A percentile compares a stretch with the other conserved stretches of the same genome.
phyloP scores from a whole-genome alignment of 2,329 filamentous ascomycete species.

The Paecilomyces sp. region DNA sequence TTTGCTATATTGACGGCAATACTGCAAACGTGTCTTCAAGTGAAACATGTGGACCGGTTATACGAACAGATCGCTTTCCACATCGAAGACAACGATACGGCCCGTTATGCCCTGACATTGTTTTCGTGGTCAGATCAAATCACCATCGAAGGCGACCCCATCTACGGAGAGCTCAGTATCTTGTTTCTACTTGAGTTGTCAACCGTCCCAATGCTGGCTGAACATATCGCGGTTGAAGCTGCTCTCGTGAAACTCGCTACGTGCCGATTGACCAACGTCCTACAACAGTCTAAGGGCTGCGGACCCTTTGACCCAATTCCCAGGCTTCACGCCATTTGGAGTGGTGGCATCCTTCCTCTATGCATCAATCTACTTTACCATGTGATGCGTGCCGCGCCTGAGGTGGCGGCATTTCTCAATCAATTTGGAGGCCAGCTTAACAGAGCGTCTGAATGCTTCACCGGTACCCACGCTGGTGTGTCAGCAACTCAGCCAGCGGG shows the following conservation, averaged over 20 bases:
- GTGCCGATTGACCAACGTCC: constrained; percentile 70
- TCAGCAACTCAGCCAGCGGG: constrained; percentile 40
- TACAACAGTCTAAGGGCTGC: constrained; percentile 60
- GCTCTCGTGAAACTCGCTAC: constrained; percentile 72
- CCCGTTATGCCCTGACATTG: constrained; percentile 75
- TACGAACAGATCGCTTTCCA: constrained; percentile 65
- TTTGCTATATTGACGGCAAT: constrained; percentile 82
- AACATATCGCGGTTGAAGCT: constrained; percentile 83
- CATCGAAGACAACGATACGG: constrained; percentile 57
- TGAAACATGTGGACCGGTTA: constrained; percentile 67
- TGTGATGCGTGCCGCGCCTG: constrained; percentile 72
- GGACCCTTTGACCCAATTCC: constrained; percentile 71
- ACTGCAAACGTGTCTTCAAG: constrained; percentile 71
- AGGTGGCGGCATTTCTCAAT: constrained; percentile 81
- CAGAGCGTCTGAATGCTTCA: constrained; percentile 65
- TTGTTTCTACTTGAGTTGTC: constrained; percentile 85
- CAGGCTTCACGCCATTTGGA: constrained; percentile 85
- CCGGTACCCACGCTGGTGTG: constrained; percentile 41
- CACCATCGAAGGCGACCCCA: constrained; percentile 68
- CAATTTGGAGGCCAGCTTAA: constrained; percentile 74
- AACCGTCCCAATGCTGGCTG: constrained; percentile 69
- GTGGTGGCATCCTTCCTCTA: constrained; percentile 76
- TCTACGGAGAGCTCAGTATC: constrained; percentile 89
- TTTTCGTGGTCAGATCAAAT: constrained; percentile 92
- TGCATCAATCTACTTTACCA: constrained; percentile 80